phyloP scores from a whole-genome alignment of 2,329 filamentous ascomycete species.

The Rutstroemia sp. region DNA sequence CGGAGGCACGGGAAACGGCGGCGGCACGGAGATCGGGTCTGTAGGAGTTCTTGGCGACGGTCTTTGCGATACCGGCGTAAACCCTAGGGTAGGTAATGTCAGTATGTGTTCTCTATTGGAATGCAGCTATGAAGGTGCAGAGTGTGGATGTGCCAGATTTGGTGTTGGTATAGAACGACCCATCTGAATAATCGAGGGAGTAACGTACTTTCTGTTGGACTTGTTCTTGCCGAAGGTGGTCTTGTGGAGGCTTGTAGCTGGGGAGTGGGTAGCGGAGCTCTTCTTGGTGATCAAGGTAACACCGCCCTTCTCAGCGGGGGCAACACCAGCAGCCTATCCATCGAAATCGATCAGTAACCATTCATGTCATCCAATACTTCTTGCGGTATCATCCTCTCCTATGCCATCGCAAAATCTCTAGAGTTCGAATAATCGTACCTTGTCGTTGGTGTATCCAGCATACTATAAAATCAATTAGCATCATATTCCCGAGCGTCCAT shows the following conservation, averaged over 20 bases:
- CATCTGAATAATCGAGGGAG: background rate
- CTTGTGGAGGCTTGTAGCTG: slow-evolving; percentile 57
- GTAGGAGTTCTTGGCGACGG: slow-evolving; percentile 79
- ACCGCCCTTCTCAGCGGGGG: slow-evolving; percentile 68
- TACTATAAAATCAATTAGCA: slow-evolving; percentile 47
- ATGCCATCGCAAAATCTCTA: background rate
- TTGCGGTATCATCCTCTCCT: background rate
- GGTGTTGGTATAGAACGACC: background rate
- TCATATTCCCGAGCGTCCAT: background rate
- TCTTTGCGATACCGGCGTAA: slow-evolving; percentile 82
- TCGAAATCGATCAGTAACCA: slow-evolving; percentile 14
- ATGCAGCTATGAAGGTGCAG: no score
- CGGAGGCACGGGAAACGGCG: slow-evolving; percentile 81
- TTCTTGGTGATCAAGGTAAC: slow-evolving; percentile 84
- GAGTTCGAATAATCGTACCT: slow-evolving; percentile 50
- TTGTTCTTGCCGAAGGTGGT: slow-evolving; percentile 65
- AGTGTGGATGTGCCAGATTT: background rate
- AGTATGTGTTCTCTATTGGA: background rate
- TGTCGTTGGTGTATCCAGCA: slow-evolving; percentile 87
- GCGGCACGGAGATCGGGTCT: slow-evolving; percentile 67
- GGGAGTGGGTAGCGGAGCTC: slow-evolving; percentile 61
- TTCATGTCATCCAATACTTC: background rate
- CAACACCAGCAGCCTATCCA: slow-evolving; percentile 67
- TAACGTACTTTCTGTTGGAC: slow-evolving; percentile 70
- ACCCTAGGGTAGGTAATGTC: slow-evolving; percentile 45